A percentile compares a stretch with the other conserved stretches of the same genome.
Conservation (phyloP, 192 early-diverging fungal species). For the Radiomyces spectabilis region DNA sequence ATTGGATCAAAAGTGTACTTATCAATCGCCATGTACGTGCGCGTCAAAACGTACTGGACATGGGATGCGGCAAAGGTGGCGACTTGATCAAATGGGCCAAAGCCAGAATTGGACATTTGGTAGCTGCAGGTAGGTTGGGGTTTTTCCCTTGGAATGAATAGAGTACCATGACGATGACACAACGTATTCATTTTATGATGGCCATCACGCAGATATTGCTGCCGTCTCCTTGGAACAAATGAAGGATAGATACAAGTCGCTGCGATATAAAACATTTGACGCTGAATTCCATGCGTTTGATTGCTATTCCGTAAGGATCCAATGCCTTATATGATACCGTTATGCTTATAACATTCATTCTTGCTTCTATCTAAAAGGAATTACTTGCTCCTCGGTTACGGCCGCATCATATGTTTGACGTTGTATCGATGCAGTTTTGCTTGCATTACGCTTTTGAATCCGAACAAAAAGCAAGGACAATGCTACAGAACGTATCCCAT, state of each 20-base stretch:
- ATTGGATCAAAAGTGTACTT: constrained; percentile 92
- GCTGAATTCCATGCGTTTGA: constrained; percentile 82
- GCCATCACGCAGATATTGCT: constrained; percentile 69
- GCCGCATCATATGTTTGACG: constrained; percentile 54
- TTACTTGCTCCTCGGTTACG: constrained; percentile 48
- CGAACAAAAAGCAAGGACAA: constrained; percentile 72
- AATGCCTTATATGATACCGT: not conserved
- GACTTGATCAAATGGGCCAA: constrained; percentile 76
- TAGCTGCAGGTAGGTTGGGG: constrained; percentile 59
- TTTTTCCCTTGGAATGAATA: not conserved
- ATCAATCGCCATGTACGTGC: constrained; percentile 57
- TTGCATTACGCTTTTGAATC: constrained; percentile 92
- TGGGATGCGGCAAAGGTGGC: constrained; percentile 95
- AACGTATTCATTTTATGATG: not conserved
- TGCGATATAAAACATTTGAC: constrained; percentile 48
- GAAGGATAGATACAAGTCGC: constrained; percentile 50
- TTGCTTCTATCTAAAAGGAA: constrained; percentile 29
- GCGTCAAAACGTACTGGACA: constrained; percentile 67
- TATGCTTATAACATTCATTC: not conserved
- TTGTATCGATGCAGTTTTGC: constrained; percentile 96
- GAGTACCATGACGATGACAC: not conserved
- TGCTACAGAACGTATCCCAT: constrained; percentile 70
- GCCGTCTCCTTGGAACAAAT: constrained; percentile 81
- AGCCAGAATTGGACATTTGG: constrained; percentile 62
- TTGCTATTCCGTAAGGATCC: constrained; percentile 76